Evolutionary conservation across 176 grass and related monocot genomes (phyloP), one percentile per base, ranked within the genome.

Genomic region (Ensete ventricosum): DNA sequence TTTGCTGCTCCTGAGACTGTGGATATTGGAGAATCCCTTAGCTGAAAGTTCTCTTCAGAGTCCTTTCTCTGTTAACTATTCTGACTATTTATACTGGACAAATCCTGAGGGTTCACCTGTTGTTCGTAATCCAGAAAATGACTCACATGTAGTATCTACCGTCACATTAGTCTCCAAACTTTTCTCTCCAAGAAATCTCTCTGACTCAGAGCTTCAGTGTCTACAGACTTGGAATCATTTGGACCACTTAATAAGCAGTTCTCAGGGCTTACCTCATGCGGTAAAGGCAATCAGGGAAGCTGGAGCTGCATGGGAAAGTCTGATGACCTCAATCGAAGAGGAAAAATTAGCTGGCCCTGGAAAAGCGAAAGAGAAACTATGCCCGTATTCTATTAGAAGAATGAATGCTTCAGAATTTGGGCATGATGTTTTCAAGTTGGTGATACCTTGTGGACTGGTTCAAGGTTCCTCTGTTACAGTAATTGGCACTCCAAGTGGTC

Each of bases 271-370:
- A 67, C 90, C 91, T 53, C 84, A 95, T 85, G 91, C 89, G 72
- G 26, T 99, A 48, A 81, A 91, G n/a, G 96, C 96, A 54, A 91
- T 93, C 79, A 91, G 89, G 63, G 88, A 94, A 87, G 96, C 96
- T 73, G 82, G 81, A 80, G 52, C 80, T 82, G 91, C 91, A 81
- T 99, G 96, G 96, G 80, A 82, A 78, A 78, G 88, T 22, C 91
- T 99, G 54, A 94, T 94, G 82, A 49, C 53, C 70, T 82, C 81
- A 25, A 81, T 99, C 14, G 82, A 91, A 86, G 82, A 76, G 17
- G 88, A 89, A 27, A 87, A 85, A 29, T 80, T 71, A 9, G 50
- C 12, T 49, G 16, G 34, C 16, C 50, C 67, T 50, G 5, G 9
- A 54, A 95, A 91, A 58, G 78, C 64, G 50, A 96, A 90, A 87